Evolutionary conservation across 371 early-diverging fungal genomes (phyloP).

Genomic region (Apophysomyces variabilis): DNA sequence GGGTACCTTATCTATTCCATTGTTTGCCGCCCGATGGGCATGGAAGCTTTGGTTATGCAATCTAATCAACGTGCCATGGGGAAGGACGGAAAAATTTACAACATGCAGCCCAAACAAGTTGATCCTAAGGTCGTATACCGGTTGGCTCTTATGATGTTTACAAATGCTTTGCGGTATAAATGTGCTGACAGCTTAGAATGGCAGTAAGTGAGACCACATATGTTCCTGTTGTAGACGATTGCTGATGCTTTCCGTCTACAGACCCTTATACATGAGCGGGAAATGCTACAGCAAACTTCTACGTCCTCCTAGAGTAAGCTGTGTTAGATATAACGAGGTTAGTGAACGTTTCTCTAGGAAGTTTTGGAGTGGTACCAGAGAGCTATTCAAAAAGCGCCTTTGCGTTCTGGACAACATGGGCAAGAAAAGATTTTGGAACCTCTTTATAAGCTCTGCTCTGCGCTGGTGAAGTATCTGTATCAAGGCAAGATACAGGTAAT

Average conservation of each 20-base stretch:
- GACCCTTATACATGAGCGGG: slow-evolving; percentile 63
- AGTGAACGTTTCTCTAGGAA: slow-evolving; percentile 24
- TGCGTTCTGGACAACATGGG: slow-evolving; percentile 48
- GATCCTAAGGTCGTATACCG: slow-evolving; percentile 46
- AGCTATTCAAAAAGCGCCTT: slow-evolving; percentile 48
- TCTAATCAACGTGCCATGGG: slow-evolving; percentile 12
- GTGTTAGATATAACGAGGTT: background rate
- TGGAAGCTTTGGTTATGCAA: slow-evolving; percentile 48
- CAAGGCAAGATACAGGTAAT: slow-evolving; percentile 48
- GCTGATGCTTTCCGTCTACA: slow-evolving; percentile 23
- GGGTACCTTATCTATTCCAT: slow-evolving; percentile 69
- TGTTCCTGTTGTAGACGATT: background rate
- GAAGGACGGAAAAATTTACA: slow-evolving; percentile 18
- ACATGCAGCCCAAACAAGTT: slow-evolving; percentile 10
- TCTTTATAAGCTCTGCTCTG: slow-evolving; percentile 58
- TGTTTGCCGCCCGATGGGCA: slow-evolving; percentile 70
- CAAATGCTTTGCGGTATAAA: slow-evolving; percentile 42
- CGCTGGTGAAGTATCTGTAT: slow-evolving; percentile 57
- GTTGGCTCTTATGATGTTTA: slow-evolving; percentile 44
- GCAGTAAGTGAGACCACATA: slow-evolving; percentile 36
- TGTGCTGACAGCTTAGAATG: slow-evolving; percentile 38
- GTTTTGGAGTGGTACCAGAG: slow-evolving; percentile 50
- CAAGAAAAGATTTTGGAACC: slow-evolving; percentile 66
- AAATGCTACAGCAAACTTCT: slow-evolving; percentile 64
- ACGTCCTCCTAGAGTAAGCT: slow-evolving; percentile 43